A percentile compares a stretch with the other conserved stretches of the same genome.
Evolutionary conservation across 1,139 yeast genomes (phyloP).

Genomic region (Nematodospora anomalae): DNA sequence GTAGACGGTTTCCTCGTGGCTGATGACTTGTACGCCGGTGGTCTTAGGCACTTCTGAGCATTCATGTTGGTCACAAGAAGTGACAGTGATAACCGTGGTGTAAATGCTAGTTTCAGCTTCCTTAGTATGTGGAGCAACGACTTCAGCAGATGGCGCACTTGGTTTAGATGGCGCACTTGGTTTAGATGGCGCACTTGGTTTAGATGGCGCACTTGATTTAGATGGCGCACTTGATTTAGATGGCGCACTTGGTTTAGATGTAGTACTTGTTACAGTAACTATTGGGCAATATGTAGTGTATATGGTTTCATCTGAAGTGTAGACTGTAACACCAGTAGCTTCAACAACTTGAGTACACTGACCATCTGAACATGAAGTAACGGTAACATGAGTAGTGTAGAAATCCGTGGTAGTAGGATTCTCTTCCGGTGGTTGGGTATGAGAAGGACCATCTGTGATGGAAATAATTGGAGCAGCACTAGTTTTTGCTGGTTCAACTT

Average conservation of each 20-base stretch:
- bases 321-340: conserved; percentile 38
- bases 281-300: conserved; percentile 22
- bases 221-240: conserved; percentile 16
- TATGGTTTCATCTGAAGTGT: conserved; percentile 23
- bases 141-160: conserved; percentile 7
- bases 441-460: conserved; percentile 8
- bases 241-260: conserved; percentile 27
- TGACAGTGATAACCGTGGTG: conserved; percentile 20
- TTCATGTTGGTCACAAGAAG: conserved; percentile 24
- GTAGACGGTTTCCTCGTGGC: conserved; percentile 22
- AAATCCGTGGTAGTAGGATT: conserved; percentile 15
- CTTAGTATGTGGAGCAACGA: too few relatives aligned
- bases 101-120: conserved; percentile 16
- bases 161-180: conserved; percentile 23
- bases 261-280: conserved; percentile 11
- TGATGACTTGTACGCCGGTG: conserved; percentile 38
- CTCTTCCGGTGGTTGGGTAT: conserved; percentile 5
- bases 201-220: conserved; percentile 22
- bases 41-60: conserved; percentile 33
- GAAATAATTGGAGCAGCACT: conserved; percentile 18
- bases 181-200: conserved; percentile 10
- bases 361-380: conserved; percentile 22
- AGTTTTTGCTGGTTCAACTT: conserved; percentile 16
- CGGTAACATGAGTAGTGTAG: conserved; percentile 18
- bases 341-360: conserved; percentile 27